Percentiles rank a stretch among this genome's conserved stretches.
phyloP scores from a whole-genome alignment of 176 grass and related monocot genomes.

The Carex myosuroides region DNA sequence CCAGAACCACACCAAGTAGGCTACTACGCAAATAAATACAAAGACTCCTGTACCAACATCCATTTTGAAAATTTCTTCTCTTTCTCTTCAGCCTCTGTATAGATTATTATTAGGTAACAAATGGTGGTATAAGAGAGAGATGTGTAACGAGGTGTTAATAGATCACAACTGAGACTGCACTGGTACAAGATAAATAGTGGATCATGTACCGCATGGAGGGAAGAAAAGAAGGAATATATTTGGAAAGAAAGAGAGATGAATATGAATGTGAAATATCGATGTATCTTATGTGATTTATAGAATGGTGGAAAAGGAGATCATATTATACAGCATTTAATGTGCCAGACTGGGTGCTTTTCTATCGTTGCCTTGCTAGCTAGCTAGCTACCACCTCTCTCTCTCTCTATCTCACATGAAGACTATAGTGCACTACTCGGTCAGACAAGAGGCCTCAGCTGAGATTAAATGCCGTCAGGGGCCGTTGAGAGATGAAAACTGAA shows the following conservation, averaged over 20 bases:
- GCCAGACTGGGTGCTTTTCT: slow-evolving; percentile 5
- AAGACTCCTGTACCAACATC: slow-evolving; percentile 35
- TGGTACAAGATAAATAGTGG: slow-evolving; percentile 14
- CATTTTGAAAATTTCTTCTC: slow-evolving; percentile 15
- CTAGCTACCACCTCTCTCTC: slow-evolving; percentile 11
- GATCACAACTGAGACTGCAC: neutral
- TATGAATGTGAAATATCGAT: neutral
- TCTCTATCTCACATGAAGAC: slow-evolving; percentile 16
- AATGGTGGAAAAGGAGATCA: slow-evolving; percentile 32
- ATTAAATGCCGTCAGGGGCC: slow-evolving; percentile 65
- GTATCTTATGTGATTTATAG: slow-evolving; percentile 30
- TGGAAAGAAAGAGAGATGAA: neutral
- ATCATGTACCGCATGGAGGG: slow-evolving; percentile 27
- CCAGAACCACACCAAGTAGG: slow-evolving; percentile 88
- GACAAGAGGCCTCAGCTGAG: slow-evolving; percentile 26
- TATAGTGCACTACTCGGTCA: slow-evolving; percentile 10
- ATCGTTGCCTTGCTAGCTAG: slow-evolving; percentile 1
- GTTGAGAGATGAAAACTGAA: slow-evolving; percentile 32
- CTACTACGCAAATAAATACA: slow-evolving; percentile 8
- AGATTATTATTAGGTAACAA: neutral
- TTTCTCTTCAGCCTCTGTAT: neutral
- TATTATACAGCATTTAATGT: slow-evolving; percentile 41
- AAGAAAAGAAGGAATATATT: neutral
- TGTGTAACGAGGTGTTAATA: neutral
- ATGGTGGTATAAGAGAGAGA: slow-evolving; percentile 9